phyloP scores from a whole-genome alignment of 345 rosid genomes.

The Melaleuca quinquenervia region DNA sequence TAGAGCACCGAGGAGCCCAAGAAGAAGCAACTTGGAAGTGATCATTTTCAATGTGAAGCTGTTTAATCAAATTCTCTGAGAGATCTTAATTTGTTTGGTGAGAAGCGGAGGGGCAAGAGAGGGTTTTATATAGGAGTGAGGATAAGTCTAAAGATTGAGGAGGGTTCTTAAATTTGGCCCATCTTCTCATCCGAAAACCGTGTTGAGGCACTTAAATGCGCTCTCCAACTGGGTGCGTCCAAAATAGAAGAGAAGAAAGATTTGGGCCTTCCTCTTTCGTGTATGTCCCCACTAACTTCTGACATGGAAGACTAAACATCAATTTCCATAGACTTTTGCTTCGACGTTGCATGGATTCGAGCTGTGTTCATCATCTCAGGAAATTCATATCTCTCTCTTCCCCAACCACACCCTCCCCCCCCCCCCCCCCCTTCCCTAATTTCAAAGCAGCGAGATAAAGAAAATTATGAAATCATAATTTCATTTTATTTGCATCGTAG shows the following conservation, averaged over 20 bases:
- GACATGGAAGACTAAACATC: neutral
- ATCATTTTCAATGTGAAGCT: neutral
- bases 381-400: neutral
- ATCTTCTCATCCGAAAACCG: constrained; percentile 25
- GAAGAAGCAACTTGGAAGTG: constrained; percentile 17
- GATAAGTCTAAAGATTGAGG: neutral
- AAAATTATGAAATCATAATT: neutral
- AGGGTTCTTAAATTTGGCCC: constrained; percentile 11
- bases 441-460: neutral
- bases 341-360: neutral
- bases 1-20: constrained; percentile 23
- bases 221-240: constrained; percentile 13
- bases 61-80: neutral
- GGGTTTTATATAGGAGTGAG: constrained; percentile 5
- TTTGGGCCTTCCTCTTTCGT: neutral
- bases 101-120: neutral
- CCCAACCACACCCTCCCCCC: no score
- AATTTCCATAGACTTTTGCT: neutral
- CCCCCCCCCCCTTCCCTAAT: neutral
- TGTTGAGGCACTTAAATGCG: constrained; percentile 16
- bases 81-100: neutral
- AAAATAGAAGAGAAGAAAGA: neutral
- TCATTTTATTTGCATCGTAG: neutral
- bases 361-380: neutral
- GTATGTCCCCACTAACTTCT: neutral